Evolutionary conservation across 139 green algal species (phyloP), one percentile per base, ranked within the genome.

Genomic region (Chlorella sp.): DNA sequence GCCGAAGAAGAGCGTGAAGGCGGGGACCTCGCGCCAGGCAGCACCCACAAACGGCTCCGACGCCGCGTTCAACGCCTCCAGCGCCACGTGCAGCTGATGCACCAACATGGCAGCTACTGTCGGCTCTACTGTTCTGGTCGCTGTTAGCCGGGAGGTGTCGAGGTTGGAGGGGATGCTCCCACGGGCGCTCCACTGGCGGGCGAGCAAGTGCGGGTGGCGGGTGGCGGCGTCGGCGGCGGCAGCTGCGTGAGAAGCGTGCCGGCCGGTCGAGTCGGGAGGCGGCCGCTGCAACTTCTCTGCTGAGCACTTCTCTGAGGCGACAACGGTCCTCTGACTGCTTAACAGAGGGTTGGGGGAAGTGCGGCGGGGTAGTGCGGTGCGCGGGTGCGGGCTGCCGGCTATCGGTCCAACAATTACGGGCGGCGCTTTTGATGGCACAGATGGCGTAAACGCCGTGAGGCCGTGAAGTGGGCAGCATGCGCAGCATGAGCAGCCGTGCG

Each of bases 1-100:
- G 2, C 37, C 81, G 39, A 89, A 91, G 36, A 91, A 83, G 30
- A 83, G 26, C n/a, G 40, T 69, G 34, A 68, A 91, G 24, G 80
- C 37, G 32, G 87, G 87, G 34, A 86, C 78, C 61, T 90, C 86
- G 3, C 78, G 73, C 57, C 60, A 90, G 60, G 84, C 84, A 1
- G 68, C 21, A 2, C 84, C 84, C 64, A 88, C 84, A 22, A 75
- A 39, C 68, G 68, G 84, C 40, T 80, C 84, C 9, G 66, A 68
- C 3, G 84, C 84, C 28, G 68, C 84, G 39, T 16, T 68, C 37
- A 81, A 30, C 1, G 39, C 28, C 39, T 88, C 84, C 39, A 88
- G 39, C 66, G 84, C 84, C 26, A 3, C 84, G 1, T 15, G 5
- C 68, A 88, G 32, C 21, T 69, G 39, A 40, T 88, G 15, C 26